phyloP scores from a whole-genome alignment of 2,329 filamentous ascomycete genomes.

The Clonostachys solani region DNA sequence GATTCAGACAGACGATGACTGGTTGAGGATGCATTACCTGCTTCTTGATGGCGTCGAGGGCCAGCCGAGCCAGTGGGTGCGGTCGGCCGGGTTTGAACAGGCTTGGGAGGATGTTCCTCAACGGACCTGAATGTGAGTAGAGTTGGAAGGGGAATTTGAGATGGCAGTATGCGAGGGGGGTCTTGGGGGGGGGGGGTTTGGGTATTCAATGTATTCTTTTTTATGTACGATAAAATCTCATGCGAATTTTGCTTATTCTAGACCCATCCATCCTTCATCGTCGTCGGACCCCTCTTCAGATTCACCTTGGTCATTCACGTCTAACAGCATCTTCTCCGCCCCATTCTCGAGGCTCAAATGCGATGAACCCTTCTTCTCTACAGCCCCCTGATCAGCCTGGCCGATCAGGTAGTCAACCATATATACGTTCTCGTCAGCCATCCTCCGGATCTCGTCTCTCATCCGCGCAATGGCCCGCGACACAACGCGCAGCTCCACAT shows the following conservation, averaged over 20 bases:
- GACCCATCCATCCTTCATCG: slow-evolving; percentile 40
- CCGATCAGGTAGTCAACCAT: slow-evolving; percentile 77
- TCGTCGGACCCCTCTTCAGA: slow-evolving; percentile 30
- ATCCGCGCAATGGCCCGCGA: slow-evolving; percentile 77
- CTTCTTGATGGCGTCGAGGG: slow-evolving; percentile 58
- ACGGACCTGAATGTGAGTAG: neutral
- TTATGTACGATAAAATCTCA: too few relatives aligned
- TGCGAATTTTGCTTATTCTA: slow-evolving; percentile 28
- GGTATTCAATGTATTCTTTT: too few relatives aligned
- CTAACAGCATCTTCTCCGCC: slow-evolving; percentile 20
- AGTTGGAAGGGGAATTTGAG: neutral
- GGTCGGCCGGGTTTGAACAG: slow-evolving; percentile 57
- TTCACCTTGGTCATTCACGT: slow-evolving; percentile 21
- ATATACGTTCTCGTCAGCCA: slow-evolving; percentile 87
- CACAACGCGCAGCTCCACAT: slow-evolving; percentile 79
- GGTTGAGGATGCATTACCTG: slow-evolving; percentile 57
- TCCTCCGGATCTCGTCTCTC: slow-evolving; percentile 73
- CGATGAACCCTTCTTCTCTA: slow-evolving; percentile 5
- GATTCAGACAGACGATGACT: slow-evolving; percentile 52
- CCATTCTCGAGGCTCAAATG: neutral
- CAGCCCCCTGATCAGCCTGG: slow-evolving; percentile 32
- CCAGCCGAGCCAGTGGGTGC: slow-evolving; percentile 51
- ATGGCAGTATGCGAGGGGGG: neutral
- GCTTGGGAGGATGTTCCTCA: slow-evolving; percentile 53
- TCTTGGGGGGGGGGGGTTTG: neutral